These are phyloP conservation scores for Pseudogymnoascus sp. DNA, from an alignment of 2,329 filamentous ascomycete genomes.

Conservation along the genomic window DNA sequence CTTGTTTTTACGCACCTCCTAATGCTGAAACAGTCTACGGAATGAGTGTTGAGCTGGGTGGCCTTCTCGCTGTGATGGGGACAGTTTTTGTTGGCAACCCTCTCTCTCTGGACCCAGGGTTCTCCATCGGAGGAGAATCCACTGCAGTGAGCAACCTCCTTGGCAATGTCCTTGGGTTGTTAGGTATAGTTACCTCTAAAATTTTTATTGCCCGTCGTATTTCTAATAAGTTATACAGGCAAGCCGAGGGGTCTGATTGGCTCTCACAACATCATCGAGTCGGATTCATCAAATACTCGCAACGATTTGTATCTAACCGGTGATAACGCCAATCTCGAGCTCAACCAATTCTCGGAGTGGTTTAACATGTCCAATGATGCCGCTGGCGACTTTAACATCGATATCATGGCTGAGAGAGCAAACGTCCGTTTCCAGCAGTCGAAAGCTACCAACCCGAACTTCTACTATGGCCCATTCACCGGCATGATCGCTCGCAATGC, in stretches of 20 bases:
- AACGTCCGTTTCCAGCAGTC: constrained; percentile 38
- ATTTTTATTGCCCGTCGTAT: not conserved
- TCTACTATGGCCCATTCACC: constrained; percentile 46
- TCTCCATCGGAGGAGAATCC: constrained; percentile 34
- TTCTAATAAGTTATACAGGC: constrained; percentile 9
- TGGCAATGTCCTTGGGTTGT: constrained; percentile 10
- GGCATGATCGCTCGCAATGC: constrained; percentile 32
- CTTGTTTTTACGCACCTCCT: not conserved
- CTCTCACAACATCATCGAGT: constrained; percentile 25
- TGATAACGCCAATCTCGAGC: constrained; percentile 42
- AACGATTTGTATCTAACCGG: constrained; percentile 23
- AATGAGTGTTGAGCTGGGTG: constrained; percentile 36
- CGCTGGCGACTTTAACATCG: constrained; percentile 17
- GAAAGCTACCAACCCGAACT: constrained; percentile 42
- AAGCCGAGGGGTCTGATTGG: constrained; percentile 22
- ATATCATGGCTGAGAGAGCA: constrained; percentile 17
- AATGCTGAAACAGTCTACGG: constrained; percentile 33
- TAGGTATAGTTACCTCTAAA: not conserved
- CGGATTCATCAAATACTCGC: constrained; percentile 22
- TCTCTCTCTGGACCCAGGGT: constrained; percentile 36
- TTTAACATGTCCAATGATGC: constrained; percentile 31
- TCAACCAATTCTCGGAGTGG: constrained; percentile 42
- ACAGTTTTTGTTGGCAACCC: constrained; percentile 38
- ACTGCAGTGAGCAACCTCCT: constrained; percentile 12
- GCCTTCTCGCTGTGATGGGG: constrained; percentile 36